These are phyloP conservation scores for Theileria equi DNA, from an alignment of 169 alveolate genomes.

Conservation along the genomic window DNA sequence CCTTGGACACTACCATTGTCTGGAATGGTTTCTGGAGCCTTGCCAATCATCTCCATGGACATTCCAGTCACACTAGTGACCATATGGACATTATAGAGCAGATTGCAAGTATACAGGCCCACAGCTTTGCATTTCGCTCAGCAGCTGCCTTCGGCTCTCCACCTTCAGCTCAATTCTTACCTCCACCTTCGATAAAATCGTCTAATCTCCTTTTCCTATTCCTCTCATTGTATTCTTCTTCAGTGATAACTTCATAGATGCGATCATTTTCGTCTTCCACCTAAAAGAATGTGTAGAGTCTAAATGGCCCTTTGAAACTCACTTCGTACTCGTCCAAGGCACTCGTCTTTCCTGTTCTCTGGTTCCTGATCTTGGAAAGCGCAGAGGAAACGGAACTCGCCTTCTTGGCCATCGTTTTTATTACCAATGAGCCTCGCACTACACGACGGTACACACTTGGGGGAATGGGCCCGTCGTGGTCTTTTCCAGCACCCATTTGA, in stretches of 20 bases:
- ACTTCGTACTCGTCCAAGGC: slow-evolving; percentile 61
- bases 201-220: slow-evolving; percentile 40
- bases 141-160: no score
- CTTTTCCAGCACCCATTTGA: no score
- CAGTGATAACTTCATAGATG: slow-evolving; percentile 60
- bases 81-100: no score
- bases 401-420: slow-evolving; percentile 11
- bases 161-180: no score
- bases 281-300: not conserved
- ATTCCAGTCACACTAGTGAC: no score
- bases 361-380: slow-evolving; percentile 57
- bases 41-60: no score
- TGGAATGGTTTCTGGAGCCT: no score
- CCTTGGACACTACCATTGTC: no score
- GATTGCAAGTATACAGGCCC: no score
- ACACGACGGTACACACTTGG: not conserved
- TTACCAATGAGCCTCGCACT: not conserved
- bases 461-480: no score
- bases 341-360: slow-evolving; percentile 48
- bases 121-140: no score
- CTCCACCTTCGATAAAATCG: slow-evolving; percentile 64
- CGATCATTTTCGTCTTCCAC: slow-evolving; percentile 65
- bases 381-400: slow-evolving; percentile 40
- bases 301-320: not conserved
- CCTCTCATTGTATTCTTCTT: slow-evolving; percentile 59